These are phyloP conservation scores for Trypethelium eluteriae DNA, from an alignment of 495 filamentous ascomycete species.

Conservation along the genomic window DNA sequence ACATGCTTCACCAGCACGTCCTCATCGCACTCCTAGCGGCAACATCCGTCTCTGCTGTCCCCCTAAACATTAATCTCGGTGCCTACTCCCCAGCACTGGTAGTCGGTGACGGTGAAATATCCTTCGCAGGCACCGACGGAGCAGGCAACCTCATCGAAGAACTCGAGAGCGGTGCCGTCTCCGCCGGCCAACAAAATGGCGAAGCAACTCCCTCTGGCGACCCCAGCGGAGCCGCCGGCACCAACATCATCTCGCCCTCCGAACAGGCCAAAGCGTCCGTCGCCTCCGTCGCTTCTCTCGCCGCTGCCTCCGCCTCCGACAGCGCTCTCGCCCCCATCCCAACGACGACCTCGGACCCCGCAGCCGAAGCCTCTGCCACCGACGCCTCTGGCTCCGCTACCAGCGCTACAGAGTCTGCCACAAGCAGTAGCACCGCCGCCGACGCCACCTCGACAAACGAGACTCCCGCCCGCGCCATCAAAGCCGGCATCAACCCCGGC, in stretches of 20 bases:
- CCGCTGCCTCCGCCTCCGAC: background rate
- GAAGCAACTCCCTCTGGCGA: background rate
- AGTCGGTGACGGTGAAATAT: slow-evolving; percentile 52
- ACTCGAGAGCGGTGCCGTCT: slow-evolving; percentile 25
- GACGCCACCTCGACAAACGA: slow-evolving; percentile 17
- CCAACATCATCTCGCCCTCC: slow-evolving; percentile 4
- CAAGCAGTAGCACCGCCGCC: slow-evolving; percentile 9
- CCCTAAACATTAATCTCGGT: slow-evolving; percentile 52
- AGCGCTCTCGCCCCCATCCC: background rate
- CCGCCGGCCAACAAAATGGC: slow-evolving; percentile 2
- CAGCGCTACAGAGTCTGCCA: background rate
- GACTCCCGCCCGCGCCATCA: slow-evolving; percentile 15
- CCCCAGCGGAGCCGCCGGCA: background rate
- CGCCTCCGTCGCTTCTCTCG: slow-evolving; percentile 1
- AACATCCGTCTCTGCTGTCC: slow-evolving; percentile 37
- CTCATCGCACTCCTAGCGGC: slow-evolving; percentile 22
- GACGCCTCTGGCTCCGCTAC: background rate
- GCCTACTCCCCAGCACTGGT: slow-evolving; percentile 53
- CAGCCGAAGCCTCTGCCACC: background rate
- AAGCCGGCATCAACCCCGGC: slow-evolving; percentile 18
- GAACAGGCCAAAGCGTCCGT: slow-evolving; percentile 3
- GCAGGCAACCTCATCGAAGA: slow-evolving; percentile 38
- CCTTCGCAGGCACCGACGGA: slow-evolving; percentile 40
- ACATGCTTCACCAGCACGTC: slow-evolving; percentile 28
- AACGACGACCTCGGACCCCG: background rate